These are phyloP conservation scores for Chytridium lagenaria DNA, from an alignment of 371 early-diverging fungal species.

Conservation along the genomic window DNA sequence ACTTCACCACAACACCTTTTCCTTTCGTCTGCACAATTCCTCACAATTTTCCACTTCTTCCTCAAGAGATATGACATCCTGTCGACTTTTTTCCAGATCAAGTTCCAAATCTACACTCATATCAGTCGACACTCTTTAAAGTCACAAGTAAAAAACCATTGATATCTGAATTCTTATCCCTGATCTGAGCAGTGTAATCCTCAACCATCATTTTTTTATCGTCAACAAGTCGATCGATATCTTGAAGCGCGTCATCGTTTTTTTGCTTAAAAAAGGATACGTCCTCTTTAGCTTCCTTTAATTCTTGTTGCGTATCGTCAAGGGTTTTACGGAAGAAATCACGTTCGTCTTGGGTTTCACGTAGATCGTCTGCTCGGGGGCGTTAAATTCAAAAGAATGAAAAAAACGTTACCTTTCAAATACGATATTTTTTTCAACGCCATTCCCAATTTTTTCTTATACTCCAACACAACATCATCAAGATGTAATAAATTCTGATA, in stretches of 20 bases:
- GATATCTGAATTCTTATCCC: not conserved
- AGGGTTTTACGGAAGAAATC: conserved; percentile 1
- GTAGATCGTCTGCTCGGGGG: not conserved
- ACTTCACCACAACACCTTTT: not conserved
- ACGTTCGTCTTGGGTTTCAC: not conserved
- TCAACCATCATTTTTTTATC: not conserved
- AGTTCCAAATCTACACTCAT: not conserved
- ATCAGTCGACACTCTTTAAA: not conserved
- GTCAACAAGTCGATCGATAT: not conserved
- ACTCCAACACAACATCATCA: conserved; percentile 30
- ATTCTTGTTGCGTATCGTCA: not conserved
- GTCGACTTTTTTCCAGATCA: not conserved
- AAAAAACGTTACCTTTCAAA: not conserved
- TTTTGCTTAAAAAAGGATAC: not conserved
- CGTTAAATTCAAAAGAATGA: not conserved
- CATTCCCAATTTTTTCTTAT: not conserved
- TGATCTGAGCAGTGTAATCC: not conserved
- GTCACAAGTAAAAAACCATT: not conserved
- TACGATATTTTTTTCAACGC: not conserved
- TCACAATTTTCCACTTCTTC: not conserved
- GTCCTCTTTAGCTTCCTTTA: not conserved
- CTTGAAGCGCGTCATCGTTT: not conserved
- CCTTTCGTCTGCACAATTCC: too few relatives aligned
- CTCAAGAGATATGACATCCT: not conserved
- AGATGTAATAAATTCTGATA: conserved; percentile 20